These are phyloP conservation scores for Pestalotiopsis sp. DNA, from an alignment of 2,329 filamentous ascomycete species.

Conservation along the genomic window DNA sequence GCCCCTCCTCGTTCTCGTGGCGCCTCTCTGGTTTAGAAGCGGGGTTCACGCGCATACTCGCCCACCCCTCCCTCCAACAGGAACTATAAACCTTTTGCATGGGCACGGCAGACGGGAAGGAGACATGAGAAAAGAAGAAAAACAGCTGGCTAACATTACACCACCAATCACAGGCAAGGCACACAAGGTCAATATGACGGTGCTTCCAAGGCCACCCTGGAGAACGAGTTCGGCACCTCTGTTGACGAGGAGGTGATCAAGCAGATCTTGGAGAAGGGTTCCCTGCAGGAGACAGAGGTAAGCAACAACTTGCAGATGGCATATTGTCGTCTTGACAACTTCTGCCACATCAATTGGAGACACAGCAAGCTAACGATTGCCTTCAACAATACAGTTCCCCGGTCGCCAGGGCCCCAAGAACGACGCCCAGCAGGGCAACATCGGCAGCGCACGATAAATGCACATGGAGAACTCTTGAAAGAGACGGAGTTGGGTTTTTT, in stretches of 20 bases:
- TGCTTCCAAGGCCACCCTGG: conserved; percentile 74
- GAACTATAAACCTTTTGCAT: not conserved
- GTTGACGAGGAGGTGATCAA: conserved; percentile 80
- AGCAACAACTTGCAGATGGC: conserved; percentile 16
- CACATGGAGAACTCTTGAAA: too few relatives aligned
- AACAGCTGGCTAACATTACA: not conserved
- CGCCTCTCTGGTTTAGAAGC: not conserved
- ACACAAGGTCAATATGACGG: conserved; percentile 77
- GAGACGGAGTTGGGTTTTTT: not conserved
- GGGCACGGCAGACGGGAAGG: not conserved
- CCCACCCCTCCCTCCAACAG: not conserved
- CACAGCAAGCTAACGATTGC: conserved; percentile 1
- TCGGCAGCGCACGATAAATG: conserved; percentile 32
- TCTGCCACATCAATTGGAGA: conserved; percentile 13
- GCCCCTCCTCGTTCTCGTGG: not conserved
- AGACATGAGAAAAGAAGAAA: not conserved
- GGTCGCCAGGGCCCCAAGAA: conserved; percentile 57
- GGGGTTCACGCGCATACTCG: not conserved
- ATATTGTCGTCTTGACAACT: not conserved
- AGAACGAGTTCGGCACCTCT: conserved; percentile 85
- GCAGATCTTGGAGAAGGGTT: conserved; percentile 78
- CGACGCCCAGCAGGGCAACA: conserved; percentile 48
- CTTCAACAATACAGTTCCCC: conserved; percentile 43
- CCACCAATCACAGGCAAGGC: conserved; percentile 68
- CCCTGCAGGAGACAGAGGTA: conserved; percentile 63